A percentile compares a stretch with the other conserved stretches of the same genome.
Evolutionary conservation across 768 basidiomycete species (phyloP).

Genomic region (Xerocomellus intermedius): DNA sequence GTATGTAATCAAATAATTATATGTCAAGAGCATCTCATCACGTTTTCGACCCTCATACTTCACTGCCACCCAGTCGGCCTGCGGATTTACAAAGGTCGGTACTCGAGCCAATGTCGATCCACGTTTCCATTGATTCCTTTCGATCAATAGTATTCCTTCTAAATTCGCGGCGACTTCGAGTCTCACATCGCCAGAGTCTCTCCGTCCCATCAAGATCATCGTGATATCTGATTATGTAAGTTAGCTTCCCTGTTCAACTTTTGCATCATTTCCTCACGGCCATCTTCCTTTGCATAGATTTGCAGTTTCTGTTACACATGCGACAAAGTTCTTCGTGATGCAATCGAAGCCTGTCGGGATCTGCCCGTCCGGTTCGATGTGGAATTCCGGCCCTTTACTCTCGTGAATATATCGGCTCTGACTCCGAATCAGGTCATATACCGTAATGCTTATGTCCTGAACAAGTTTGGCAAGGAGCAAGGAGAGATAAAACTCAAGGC

Average conservation of each 20-base stretch:
- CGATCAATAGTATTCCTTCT: slow-evolving; percentile 17
- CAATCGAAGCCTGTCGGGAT: slow-evolving; percentile 31
- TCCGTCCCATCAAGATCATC: slow-evolving; percentile 30
- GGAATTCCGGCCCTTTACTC: slow-evolving; percentile 32
- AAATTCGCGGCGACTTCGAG: slow-evolving; percentile 4
- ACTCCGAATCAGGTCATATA: slow-evolving; percentile 1
- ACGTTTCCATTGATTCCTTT: background rate
- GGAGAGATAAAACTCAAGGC: slow-evolving; percentile 26
- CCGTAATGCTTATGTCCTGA: slow-evolving; percentile 20
- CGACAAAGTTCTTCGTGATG: slow-evolving; percentile 32
- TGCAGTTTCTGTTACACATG: slow-evolving; percentile 40
- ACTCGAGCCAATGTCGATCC: background rate
- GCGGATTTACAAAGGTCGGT: slow-evolving; percentile 19
- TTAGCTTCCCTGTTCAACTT: background rate
- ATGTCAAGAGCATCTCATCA: background rate
- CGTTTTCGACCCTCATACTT: background rate
- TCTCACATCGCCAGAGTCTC: slow-evolving; percentile 7
- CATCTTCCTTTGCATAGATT: slow-evolving; percentile 13
- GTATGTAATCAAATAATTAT: slow-evolving; percentile 6
- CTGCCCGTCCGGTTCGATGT: slow-evolving; percentile 33
- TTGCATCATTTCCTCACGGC: background rate
- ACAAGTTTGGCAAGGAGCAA: slow-evolving; percentile 28
- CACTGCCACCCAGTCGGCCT: slow-evolving; percentile 3
- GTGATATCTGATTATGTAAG: slow-evolving; percentile 34
- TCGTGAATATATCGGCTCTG: slow-evolving; percentile 13